phyloP scores from a whole-genome alignment of 2,329 filamentous ascomycete species.

The Penicillium sp. region DNA sequence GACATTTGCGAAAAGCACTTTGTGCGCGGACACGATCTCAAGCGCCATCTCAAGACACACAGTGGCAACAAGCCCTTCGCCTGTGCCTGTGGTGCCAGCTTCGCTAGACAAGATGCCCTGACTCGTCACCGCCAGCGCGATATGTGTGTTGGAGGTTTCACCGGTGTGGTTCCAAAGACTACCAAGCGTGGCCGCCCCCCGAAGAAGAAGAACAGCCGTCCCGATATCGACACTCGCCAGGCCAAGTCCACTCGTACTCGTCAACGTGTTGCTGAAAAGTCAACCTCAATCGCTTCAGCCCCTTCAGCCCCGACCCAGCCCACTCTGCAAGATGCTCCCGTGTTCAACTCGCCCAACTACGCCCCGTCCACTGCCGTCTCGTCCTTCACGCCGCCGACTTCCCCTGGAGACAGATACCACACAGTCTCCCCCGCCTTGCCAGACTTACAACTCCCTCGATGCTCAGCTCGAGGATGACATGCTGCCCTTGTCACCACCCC shows the following conservation, averaged over 20 bases:
- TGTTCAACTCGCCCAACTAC: conserved; percentile 43
- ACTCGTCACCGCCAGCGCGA: conserved; percentile 92
- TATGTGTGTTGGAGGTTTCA: conserved; percentile 94
- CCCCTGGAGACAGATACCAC: conserved; percentile 44
- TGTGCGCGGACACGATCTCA: conserved; percentile 93
- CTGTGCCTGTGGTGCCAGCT: conserved; percentile 90
- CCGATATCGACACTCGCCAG: conserved; percentile 58
- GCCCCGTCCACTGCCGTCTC: conserved; percentile 47
- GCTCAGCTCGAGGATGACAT: conserved; percentile 41
- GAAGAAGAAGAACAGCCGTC: conserved; percentile 63
- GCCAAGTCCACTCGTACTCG: conserved; percentile 59
- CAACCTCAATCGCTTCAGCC: conserved; percentile 32
- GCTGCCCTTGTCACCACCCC: conserved; percentile 35
- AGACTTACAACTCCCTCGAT: conserved; percentile 39
- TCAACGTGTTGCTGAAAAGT: conserved; percentile 40
- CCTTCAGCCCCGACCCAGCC: conserved; percentile 13
- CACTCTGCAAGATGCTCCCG: conserved; percentile 36
- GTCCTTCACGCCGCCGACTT: conserved; percentile 50
- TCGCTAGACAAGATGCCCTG: conserved; percentile 91
- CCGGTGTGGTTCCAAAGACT: conserved; percentile 69
- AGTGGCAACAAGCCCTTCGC: conserved; percentile 93
- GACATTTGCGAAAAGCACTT: conserved; percentile 94
- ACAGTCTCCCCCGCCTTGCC: conserved; percentile 39
- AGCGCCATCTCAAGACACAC: conserved; percentile 96
- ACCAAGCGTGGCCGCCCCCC: conserved; percentile 64